Percentiles rank a stretch among this genome's conserved stretches.
phyloP scores from a whole-genome alignment of 148 eudicot genomes.

The Vaccinium corymbosum region DNA sequence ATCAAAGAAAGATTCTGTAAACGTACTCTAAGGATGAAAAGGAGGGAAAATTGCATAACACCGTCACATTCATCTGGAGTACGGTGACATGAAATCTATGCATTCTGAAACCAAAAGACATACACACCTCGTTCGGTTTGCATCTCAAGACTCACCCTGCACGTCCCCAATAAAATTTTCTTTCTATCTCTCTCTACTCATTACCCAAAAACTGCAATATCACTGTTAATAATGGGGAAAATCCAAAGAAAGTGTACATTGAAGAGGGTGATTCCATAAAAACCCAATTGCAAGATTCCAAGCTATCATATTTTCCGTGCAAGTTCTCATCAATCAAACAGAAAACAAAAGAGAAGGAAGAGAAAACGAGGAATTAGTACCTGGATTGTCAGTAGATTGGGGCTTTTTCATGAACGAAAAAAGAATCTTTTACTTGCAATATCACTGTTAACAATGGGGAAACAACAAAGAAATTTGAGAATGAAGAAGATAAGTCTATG shows the following conservation, averaged over 20 bases:
- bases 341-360: not conserved
- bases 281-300: not conserved
- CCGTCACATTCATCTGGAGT: not conserved
- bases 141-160: no score
- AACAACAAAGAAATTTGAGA: not conserved
- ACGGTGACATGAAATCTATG: not conserved
- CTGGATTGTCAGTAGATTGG: not conserved
- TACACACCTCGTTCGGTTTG: no score
- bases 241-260: not conserved
- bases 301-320: not conserved
- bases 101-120: not conserved
- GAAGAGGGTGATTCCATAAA: not conserved
- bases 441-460: not conserved
- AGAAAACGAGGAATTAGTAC: constrained; percentile 2
- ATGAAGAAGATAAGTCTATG: not conserved
- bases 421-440: not conserved
- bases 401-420: not conserved
- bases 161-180: no score
- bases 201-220: no score
- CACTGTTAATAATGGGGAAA: not conserved
- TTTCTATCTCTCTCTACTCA: no score
- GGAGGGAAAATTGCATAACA: not conserved
- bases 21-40: not conserved
- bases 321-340: not conserved
- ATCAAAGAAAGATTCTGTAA: not conserved